Base-by-base conservation (phyloP, 768 basidiomycete species). In the Agrocybe chaxingu region DNA sequence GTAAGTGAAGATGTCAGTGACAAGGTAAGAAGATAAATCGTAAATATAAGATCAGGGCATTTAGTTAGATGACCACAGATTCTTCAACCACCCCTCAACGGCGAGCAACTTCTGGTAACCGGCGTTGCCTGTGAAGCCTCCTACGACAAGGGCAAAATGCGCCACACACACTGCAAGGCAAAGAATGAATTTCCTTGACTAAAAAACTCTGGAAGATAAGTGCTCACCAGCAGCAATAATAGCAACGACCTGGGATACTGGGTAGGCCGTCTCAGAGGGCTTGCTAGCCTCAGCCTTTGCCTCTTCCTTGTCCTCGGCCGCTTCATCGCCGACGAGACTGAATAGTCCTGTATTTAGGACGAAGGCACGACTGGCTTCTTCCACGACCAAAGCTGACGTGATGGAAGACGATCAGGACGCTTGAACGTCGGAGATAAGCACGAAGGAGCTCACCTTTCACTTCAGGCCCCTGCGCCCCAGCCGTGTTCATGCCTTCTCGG, bases 321-420 rank as follows among this genome's bases (percentile, higher is more conserved):
- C 38, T 29, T 60, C 45, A 7, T 52, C 33, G 42, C 62, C 56
- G 24, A 81, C 64, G 12, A 64, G 58, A 4, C 63, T 65, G 58
- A 84, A 78, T 6, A 84, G 64, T 2, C 59, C 73, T 8, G 68
- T 66, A 52, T 82, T 81, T 13, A 78, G 68, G 19, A 68, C 64
- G 60, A 81, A 84, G 3, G 77, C 79, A 7, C 52, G 61, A 19
- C 65, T 74, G 7, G 79, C 76, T 58, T 84, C 81, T n/a, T 69
- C 62, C 29, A 76, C 60, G 18, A 81, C 68, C 3, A 70, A 66
- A 29, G 60, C 80, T 82, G 50, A 24, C 24, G 24, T 24, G 24
- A 24, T 24, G 24, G 24, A 24, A 24, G 1, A 24, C 1, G 24
- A 24, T 24, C 24, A 24, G 24, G 24, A 24, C 24, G 24, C 24